Evolutionary conservation across 2,329 filamentous ascomycete genomes (phyloP).

Genomic region (Scytalidium lignicola): DNA sequence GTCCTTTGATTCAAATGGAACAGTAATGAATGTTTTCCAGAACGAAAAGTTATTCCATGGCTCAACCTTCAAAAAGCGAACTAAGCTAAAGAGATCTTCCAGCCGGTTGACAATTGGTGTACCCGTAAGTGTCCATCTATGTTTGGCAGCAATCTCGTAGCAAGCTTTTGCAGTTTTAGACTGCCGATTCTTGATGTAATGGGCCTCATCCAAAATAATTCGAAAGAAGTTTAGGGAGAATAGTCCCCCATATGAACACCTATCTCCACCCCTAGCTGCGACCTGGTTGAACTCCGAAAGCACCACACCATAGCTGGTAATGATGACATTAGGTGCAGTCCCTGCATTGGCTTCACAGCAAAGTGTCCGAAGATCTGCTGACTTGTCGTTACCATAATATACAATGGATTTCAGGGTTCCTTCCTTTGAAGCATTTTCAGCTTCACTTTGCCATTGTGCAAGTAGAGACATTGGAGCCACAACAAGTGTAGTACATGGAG

Average conservation of each 20-base stretch:
- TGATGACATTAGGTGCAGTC: conserved; percentile 80
- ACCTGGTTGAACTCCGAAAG: conserved; percentile 84
- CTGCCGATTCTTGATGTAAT: conserved; percentile 83
- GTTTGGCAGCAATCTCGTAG: conserved; percentile 78
- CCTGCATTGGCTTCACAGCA: conserved; percentile 70
- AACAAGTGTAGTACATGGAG: conserved; percentile 86
- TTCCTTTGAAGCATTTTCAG: conserved; percentile 79
- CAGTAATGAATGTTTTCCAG: conserved; percentile 98
- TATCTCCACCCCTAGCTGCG: conserved; percentile 59
- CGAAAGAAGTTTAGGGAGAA: conserved; percentile 95
- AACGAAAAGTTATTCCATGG: conserved; percentile 99
- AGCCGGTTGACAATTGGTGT: conserved; percentile 96
- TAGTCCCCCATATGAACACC: conserved; percentile 62
- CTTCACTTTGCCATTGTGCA: conserved; percentile 96
- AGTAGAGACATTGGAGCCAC: conserved; percentile 96
- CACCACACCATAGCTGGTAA: conserved; percentile 91
- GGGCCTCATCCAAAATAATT: conserved; percentile 90
- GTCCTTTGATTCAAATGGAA: conserved; percentile 93
- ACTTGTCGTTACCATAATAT: conserved; percentile 89
- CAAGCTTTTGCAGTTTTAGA: conserved; percentile 95
- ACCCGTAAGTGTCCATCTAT: conserved; percentile 90
- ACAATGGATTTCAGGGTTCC: conserved; percentile 80
- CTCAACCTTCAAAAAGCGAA: conserved; percentile 88
- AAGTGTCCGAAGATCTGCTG: conserved; percentile 68
- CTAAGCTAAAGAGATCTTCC: conserved; percentile 89